Conservation (phyloP, 371 early-diverging fungal species). For the Mortierella sp. region DNA sequence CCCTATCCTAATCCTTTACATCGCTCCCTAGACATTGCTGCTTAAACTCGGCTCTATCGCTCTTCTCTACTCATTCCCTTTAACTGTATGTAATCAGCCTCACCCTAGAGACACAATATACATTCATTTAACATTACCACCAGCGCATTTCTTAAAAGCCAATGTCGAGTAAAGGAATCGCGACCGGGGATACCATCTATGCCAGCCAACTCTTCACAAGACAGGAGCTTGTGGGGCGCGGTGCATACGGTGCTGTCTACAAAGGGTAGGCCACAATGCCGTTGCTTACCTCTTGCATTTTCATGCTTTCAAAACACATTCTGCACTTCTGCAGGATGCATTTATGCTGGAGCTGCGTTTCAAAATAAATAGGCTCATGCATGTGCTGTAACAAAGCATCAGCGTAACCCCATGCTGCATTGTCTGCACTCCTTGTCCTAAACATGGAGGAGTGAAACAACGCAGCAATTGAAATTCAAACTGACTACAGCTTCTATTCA, state of each 20-base stretch:
- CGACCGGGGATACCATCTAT: slow-evolving; percentile 56
- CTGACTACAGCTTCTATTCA: background rate
- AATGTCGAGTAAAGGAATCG: slow-evolving; percentile 53
- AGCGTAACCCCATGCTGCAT: background rate
- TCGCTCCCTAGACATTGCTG: background rate
- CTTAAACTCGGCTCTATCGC: background rate
- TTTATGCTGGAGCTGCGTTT: slow-evolving; percentile 4
- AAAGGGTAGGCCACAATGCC: slow-evolving; percentile 62
- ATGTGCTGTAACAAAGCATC: background rate
- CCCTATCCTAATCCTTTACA: background rate
- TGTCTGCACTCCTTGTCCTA: background rate
- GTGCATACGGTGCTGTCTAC: slow-evolving; percentile 78
- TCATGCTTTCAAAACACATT: background rate
- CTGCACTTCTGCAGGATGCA: slow-evolving; percentile 2
- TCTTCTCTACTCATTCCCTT: background rate
- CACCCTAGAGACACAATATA: background rate
- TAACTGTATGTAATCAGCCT: slow-evolving; percentile 14
- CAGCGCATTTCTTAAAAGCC: slow-evolving; percentile 13
- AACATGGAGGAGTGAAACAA: background rate
- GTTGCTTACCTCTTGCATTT: background rate
- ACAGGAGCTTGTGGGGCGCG: slow-evolving; percentile 73
- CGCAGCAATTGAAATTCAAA: background rate
- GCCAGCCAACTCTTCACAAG: slow-evolving; percentile 58
- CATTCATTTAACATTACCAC: slow-evolving; percentile 2
- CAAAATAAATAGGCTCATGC: slow-evolving; percentile 6